These are phyloP conservation scores for Xerocomellus chrysenteron DNA, from an alignment of 768 basidiomycete genomes.

Conservation along the genomic window DNA sequence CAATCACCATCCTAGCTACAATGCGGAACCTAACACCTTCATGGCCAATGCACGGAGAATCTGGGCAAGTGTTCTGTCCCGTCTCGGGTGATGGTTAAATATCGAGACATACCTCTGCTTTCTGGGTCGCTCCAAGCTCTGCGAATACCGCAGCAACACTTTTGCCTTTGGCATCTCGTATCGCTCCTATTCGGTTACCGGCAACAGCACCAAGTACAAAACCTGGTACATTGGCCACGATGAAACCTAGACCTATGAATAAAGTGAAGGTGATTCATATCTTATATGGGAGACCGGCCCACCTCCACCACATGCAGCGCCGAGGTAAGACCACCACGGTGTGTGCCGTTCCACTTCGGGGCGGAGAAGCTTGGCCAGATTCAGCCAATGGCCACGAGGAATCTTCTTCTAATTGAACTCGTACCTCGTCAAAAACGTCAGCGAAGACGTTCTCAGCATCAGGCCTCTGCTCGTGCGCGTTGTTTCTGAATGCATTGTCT, in stretches of 20 bases:
- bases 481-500: constrained; percentile 30
- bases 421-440: constrained; percentile 89
- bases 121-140: constrained; percentile 72
- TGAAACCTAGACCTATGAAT: constrained; percentile 35
- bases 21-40: constrained; percentile 75
- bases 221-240: constrained; percentile 81
- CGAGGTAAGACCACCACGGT: constrained; percentile 76
- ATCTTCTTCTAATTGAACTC: constrained; percentile 12
- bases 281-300: constrained; percentile 15
- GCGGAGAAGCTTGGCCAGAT: constrained; percentile 58
- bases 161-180: constrained; percentile 93
- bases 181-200: constrained; percentile 86
- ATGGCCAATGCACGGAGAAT: constrained; percentile 78
- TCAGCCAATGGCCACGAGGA: not conserved
- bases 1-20: constrained; percentile 17
- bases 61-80: constrained; percentile 36
- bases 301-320: constrained; percentile 68
- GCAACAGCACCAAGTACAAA: constrained; percentile 83
- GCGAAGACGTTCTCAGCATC: constrained; percentile 82
- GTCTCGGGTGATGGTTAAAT: not conserved
- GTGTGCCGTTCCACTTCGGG: constrained; percentile 74
- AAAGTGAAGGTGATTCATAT: constrained; percentile 32
- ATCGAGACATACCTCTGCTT: constrained; percentile 69
- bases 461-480: constrained; percentile 49
- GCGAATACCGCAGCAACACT: constrained; percentile 87